phyloP scores from a whole-genome alignment of 2,329 filamentous ascomycete species.

The Arthrinium puccinioides region DNA sequence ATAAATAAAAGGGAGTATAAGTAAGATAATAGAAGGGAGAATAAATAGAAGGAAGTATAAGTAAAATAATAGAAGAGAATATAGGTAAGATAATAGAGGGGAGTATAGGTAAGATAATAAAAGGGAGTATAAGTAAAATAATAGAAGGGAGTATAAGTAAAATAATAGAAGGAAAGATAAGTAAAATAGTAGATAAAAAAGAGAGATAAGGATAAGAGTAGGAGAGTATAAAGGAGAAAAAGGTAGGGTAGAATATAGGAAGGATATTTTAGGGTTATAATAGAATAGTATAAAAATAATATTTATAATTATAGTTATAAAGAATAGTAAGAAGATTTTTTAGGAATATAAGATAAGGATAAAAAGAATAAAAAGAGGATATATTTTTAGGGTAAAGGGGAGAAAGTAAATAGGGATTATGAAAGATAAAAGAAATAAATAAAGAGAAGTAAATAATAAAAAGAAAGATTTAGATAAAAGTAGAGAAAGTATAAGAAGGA shows the following conservation, averaged over 20 bases:
- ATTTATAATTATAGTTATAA: not conserved
- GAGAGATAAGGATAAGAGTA: not conserved
- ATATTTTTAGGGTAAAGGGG: no score
- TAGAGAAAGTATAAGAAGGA: no score
- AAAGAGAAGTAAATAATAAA: no score
- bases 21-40: not conserved
- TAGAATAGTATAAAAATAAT: not conserved
- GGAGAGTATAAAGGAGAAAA: not conserved
- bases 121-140: not conserved
- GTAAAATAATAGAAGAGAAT: not conserved
- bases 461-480: no score
- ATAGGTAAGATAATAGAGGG: not conserved
- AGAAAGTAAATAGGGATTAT: no score
- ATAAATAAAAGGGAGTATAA: not conserved
- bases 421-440: no score
- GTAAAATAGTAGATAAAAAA: not conserved
- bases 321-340: not conserved
- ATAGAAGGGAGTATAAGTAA: no score
- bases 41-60: not conserved
- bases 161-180: not conserved
- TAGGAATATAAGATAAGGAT: not conserved
- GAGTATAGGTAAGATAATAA: not conserved
- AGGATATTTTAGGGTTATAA: not conserved
- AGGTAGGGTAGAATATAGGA: not conserved
- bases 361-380: not conserved